phyloP scores from a whole-genome alignment of 2,329 filamentous ascomycete genomes.

The Colletotrichum godetiae region DNA sequence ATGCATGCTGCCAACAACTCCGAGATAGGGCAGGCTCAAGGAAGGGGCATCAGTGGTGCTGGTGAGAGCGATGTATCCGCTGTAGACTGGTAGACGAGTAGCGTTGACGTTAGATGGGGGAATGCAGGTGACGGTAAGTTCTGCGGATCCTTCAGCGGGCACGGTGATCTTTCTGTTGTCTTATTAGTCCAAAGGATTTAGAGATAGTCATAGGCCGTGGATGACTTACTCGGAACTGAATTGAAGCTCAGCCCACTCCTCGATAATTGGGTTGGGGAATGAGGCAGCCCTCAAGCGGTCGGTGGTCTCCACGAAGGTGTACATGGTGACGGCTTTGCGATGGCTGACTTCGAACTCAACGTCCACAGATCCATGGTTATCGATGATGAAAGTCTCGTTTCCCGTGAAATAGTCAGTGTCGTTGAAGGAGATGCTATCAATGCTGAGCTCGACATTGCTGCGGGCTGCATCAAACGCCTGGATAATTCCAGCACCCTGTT shows the following conservation, averaged over 20 bases:
- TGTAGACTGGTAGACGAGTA: slow-evolving; percentile 52
- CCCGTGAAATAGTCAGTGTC: slow-evolving; percentile 68
- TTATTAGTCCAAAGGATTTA: not conserved
- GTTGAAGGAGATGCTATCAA: slow-evolving; percentile 70
- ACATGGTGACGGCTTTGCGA: slow-evolving; percentile 62
- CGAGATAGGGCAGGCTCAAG: slow-evolving; percentile 54
- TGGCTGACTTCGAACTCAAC: slow-evolving; percentile 65
- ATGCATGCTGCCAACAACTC: slow-evolving; percentile 49
- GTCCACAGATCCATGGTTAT: slow-evolving; percentile 60
- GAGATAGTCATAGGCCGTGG: not conserved
- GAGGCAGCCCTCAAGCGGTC: slow-evolving; percentile 44
- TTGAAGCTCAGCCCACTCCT: slow-evolving; percentile 53
- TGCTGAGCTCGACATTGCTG: slow-evolving; percentile 63
- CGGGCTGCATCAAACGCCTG: slow-evolving; percentile 70
- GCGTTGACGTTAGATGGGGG: slow-evolving; percentile 50
- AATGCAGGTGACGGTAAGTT: slow-evolving; percentile 56
- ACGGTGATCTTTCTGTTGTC: slow-evolving; percentile 51
- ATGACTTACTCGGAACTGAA: slow-evolving; percentile 46
- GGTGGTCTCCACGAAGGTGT: slow-evolving; percentile 56
- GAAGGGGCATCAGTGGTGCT: slow-evolving; percentile 49
- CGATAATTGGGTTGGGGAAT: slow-evolving; percentile 59
- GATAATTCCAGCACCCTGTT: slow-evolving; percentile 70
- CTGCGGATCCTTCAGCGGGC: slow-evolving; percentile 52
- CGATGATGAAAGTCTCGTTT: slow-evolving; percentile 63
- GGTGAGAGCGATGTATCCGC: slow-evolving; percentile 53